Base-by-base conservation (phyloP, 257 asterid species). In the Solanum dulcamara region DNA sequence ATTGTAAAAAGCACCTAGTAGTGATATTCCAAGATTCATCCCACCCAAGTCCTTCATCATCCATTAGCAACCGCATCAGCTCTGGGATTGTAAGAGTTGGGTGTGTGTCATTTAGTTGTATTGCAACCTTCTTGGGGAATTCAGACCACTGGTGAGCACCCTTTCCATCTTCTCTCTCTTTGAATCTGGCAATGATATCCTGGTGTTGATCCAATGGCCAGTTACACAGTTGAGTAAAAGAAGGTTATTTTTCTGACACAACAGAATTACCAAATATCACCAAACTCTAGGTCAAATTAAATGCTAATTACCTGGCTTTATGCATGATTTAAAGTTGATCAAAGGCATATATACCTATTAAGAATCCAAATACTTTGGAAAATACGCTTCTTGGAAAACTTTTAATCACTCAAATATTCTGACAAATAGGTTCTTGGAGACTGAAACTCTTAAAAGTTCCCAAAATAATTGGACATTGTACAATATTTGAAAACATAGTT, bases 31-130 rank as follows among this genome's bases (percentile, higher is more conserved):
- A 97, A 55, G 99, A 96, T 86, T 97, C 98, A 88, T 95, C 99
- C 99, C 99, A 97, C 84, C 98, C 98, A 71, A 95, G 94, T 88
- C 94, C 94, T 91, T 97, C 98, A 50, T 89, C 91, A 87, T 97
- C 99, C 98, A 97, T 91, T 79, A 97, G 89, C 90, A 97, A 88
- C 72, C 98, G 96, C 99, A 97, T 95, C 86, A 97, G 93, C 92
- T 97, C 99, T 2, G 98, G 99, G 86, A 97, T 95, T 57, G 98
- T 93, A 87, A 95, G 98, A 67, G 99, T 97, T 64, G 99, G 98
- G 91, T 97, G 99, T 48, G 99, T 97, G 89, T 97, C 99, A 88
- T 97, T 97, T 89, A 97, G 90, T 87, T 97, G 99, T 67, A 97
- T 92, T 81, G 99, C 99, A 53, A 97, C 98, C 91, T 95, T 97